Evolutionary conservation across 805 yeast genomes (phyloP).

Genomic region (Candida germanica): DNA sequence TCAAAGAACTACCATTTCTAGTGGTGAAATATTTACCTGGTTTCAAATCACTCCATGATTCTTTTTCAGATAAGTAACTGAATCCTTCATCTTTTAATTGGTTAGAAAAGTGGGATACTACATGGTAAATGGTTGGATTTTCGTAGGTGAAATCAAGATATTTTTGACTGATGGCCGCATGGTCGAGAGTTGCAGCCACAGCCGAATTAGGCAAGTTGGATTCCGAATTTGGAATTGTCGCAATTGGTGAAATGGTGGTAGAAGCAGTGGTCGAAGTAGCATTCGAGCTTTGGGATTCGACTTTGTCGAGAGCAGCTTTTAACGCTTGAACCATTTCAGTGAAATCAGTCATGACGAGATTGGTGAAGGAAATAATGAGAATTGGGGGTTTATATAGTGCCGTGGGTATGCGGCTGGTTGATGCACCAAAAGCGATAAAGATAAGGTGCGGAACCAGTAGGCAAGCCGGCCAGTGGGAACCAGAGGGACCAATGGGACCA

Average conservation of each 20-base stretch:
- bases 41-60: constrained; percentile 12
- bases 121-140: constrained; percentile 45
- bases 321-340: constrained; percentile 14
- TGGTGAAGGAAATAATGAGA: not conserved
- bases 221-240: not conserved
- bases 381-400: not conserved
- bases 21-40: constrained; percentile 22
- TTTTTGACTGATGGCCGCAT: constrained; percentile 9
- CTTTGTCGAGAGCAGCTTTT: constrained; percentile 8
- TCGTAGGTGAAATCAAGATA: constrained; percentile 30
- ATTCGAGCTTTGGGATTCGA: constrained; percentile 3
- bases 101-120: constrained; percentile 21
- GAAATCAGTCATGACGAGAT: constrained; percentile 11
- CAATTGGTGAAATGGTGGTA: not conserved
- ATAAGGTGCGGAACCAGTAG: too few species aligned
- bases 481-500: too few species aligned
- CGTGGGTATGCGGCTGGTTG: not conserved
- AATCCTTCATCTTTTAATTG: constrained; percentile 28
- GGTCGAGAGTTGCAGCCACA: constrained; percentile 1
- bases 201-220: constrained; percentile 1
- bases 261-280: not conserved
- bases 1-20: constrained; percentile 30
- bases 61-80: constrained; percentile 22
- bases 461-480: too few species aligned
- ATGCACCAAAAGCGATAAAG: too few species aligned